Evolutionary conservation across 768 basidiomycete species (phyloP).

Genomic region (Tricholoma hemisulphureum): DNA sequence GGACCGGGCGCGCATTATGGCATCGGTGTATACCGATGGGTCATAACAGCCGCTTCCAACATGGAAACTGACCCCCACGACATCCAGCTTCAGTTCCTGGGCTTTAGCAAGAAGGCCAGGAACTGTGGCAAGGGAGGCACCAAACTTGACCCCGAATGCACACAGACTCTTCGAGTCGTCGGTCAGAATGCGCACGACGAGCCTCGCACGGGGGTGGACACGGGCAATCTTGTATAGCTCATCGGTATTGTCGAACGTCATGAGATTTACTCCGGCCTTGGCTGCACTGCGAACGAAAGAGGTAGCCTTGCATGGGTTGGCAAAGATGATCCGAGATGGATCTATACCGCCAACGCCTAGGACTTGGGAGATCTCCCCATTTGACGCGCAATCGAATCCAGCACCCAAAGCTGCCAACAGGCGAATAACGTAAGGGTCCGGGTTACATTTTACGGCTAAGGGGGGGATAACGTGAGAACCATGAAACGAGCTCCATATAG

Average conservation of each 20-base stretch:
- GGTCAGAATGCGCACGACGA: constrained; percentile 93
- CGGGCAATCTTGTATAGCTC: constrained; percentile 92
- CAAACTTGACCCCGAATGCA: constrained; percentile 92
- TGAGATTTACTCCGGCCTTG: constrained; percentile 76
- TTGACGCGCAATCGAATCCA: constrained; percentile 97
- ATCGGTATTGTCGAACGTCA: constrained; percentile 99
- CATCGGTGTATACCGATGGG: constrained; percentile 85
- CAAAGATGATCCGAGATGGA: constrained; percentile 88
- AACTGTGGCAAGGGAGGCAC: constrained; percentile 82
- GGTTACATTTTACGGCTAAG: constrained; percentile 95
- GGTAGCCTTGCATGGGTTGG: constrained; percentile 97
- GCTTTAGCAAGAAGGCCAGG: constrained; percentile 80
- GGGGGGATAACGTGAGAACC: too few relatives aligned
- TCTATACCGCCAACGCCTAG: constrained; percentile 70
- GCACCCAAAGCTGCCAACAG: constrained; percentile 86
- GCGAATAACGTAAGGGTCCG: constrained; percentile 90
- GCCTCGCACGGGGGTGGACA: constrained; percentile 74
- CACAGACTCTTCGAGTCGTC: constrained; percentile 96
- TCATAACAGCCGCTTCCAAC: constrained; percentile 98
- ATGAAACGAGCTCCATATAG: too few relatives aligned
- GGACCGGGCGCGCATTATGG: constrained; percentile 73
- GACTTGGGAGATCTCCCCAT: constrained; percentile 85
- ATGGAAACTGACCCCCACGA: constrained; percentile 96
- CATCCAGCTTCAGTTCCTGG: constrained; percentile 72
- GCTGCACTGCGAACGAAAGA: constrained; percentile 90